A percentile compares a stretch with the other conserved stretches of the same genome.
Conservation (phyloP, 164 flowering plant genomes). For the Kingdonia uniflora region DNA sequence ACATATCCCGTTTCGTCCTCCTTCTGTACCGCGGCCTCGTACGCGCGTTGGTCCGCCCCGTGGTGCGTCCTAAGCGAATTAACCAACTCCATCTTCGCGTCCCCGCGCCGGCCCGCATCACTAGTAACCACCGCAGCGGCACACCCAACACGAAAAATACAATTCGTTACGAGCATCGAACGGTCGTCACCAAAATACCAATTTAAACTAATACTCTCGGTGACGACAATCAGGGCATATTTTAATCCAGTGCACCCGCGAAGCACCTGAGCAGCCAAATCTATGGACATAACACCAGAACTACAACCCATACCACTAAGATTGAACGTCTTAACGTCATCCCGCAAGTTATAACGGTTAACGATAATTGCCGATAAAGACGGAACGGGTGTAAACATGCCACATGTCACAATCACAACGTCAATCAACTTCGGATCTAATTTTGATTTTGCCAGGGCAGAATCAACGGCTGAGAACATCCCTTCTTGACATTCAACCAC, state of each 20-base stretch:
- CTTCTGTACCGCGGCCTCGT: slow-evolving; percentile 37
- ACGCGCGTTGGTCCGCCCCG: slow-evolving; percentile 42
- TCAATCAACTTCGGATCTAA: slow-evolving; percentile 23
- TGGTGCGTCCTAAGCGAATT: slow-evolving; percentile 46
- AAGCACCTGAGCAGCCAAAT: slow-evolving; percentile 33
- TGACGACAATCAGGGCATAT: slow-evolving; percentile 40
- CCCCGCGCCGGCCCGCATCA: slow-evolving; percentile 20
- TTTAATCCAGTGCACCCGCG: slow-evolving; percentile 10
- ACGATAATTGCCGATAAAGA: slow-evolving; percentile 39
- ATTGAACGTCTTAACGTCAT: slow-evolving; percentile 36
- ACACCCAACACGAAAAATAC: slow-evolving; percentile 51
- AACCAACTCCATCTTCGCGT: slow-evolving; percentile 36
- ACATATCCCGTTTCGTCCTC: slow-evolving; percentile 38
- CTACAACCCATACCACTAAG: slow-evolving; percentile 64
- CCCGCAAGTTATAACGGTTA: slow-evolving; percentile 28
- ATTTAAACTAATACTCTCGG: slow-evolving; percentile 44
- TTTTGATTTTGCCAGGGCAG: slow-evolving; percentile 23
- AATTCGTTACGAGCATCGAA: slow-evolving; percentile 51
- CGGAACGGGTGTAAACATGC: slow-evolving; percentile 37
- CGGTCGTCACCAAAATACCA: slow-evolving; percentile 55
- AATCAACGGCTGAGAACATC: slow-evolving; percentile 30
- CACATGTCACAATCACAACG: slow-evolving; percentile 33
- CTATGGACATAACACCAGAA: slow-evolving; percentile 36
- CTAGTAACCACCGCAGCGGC: slow-evolving; percentile 40
- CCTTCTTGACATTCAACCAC: slow-evolving; percentile 43